Percentiles rank a stretch among this genome's conserved stretches.
phyloP scores from a whole-genome alignment of 2,329 filamentous ascomycete species.

The Alternaria panax region DNA sequence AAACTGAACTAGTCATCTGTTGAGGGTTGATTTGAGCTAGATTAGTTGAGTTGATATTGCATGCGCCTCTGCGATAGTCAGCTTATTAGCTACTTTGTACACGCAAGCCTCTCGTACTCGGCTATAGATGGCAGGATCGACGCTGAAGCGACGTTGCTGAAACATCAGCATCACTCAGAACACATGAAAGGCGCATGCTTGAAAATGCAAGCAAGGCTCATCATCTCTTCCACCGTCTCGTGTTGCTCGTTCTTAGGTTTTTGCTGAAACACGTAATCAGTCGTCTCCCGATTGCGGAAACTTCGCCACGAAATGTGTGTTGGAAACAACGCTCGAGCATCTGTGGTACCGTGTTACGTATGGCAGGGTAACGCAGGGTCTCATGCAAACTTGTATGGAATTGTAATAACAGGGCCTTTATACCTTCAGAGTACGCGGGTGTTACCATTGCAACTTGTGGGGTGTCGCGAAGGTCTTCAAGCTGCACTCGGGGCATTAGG shows the following conservation, averaged over 20 bases:
- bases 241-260: neutral
- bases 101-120: constrained; percentile 15
- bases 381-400: neutral
- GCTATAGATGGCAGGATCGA: constrained; percentile 6
- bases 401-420: neutral
- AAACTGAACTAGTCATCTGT: neutral
- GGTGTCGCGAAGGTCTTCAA: neutral
- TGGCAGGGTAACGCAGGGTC: constrained; percentile 2
- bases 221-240: neutral
- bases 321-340: neutral
- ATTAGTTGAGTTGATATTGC: neutral
- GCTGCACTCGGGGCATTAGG: neutral
- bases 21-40: neutral
- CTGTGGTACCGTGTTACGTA: constrained; percentile 2
- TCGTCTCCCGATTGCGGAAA: neutral
- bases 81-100: constrained; percentile 7
- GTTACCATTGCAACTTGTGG: neutral
- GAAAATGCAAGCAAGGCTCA: neutral
- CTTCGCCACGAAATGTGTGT: neutral
- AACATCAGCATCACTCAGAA: constrained; percentile 1
- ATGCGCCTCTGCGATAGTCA: constrained; percentile 5
- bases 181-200: neutral
- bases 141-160: neutral
- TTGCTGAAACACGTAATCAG: neutral
- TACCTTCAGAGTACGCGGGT: neutral